A percentile compares a stretch with the other conserved stretches of the same genome.
These are phyloP conservation scores for Curvularia eragrostidis DNA, from an alignment of 2,329 filamentous ascomycete species.

Conservation along the genomic window DNA sequence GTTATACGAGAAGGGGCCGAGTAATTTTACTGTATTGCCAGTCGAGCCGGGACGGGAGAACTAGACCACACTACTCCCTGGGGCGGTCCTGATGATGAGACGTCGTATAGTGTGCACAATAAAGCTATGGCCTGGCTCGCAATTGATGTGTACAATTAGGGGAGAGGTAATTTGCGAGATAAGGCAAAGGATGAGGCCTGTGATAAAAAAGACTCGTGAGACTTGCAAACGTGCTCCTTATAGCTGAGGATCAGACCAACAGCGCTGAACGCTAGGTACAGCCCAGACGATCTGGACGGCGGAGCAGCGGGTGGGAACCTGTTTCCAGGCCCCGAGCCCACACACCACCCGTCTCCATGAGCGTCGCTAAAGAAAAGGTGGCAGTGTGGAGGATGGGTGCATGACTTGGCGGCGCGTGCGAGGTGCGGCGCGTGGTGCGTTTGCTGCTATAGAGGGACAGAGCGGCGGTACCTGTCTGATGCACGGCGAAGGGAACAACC, in stretches of 20 bases:
- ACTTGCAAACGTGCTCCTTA: conserved; percentile 4
- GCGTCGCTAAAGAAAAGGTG: conserved; percentile 3
- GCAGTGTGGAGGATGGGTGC: neutral
- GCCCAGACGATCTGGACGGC: conserved; percentile 5
- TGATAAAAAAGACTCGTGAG: neutral
- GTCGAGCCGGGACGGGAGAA: neutral
- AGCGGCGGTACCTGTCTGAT: conserved; percentile 13
- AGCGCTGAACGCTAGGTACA: conserved; percentile 5
- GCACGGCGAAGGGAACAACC: conserved; percentile 7
- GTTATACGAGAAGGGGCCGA: neutral
- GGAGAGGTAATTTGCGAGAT: neutral
- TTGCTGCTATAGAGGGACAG: conserved; percentile 1
- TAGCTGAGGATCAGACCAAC: conserved; percentile 1
- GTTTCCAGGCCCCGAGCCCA: conserved; percentile 5
- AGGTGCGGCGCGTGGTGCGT: conserved; percentile 5
- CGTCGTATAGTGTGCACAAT: neutral
- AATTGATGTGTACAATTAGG: neutral
- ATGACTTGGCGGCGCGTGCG: neutral
- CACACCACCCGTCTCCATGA: neutral
- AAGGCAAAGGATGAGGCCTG: neutral
- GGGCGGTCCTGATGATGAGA: neutral
- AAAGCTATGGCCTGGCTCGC: neutral
- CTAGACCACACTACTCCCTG: neutral
- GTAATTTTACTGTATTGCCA: neutral
- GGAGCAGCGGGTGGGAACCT: conserved; percentile 3